Base-by-base conservation (phyloP, 2,329 filamentous ascomycete genomes). In the Parastagonospora avenae region DNA sequence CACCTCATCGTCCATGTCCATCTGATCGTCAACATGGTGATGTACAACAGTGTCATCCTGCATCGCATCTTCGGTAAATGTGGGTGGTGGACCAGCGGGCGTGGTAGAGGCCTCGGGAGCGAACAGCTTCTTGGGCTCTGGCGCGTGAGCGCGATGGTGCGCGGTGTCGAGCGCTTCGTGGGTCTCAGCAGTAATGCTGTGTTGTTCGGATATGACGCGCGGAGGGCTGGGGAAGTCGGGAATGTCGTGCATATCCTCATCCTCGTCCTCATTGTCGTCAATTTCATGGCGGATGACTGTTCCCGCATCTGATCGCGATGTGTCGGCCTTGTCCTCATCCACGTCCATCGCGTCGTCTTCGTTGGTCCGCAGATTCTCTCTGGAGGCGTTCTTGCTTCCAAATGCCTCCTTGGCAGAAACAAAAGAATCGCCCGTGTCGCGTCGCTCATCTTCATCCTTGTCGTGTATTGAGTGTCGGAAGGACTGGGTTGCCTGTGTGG, bases 1-100 rank as follows among this genome's bases (percentile, higher is more conserved):
- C 16, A 76, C 75, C 54, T 83, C 83, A 48, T 83, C 83, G 33
- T 83, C 81, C 40, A 70, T 61, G 12, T 76, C 74, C 62, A 76
- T 74, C 11, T 75, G 68, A 24, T 76, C 71, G 16, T 74, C 70
- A 8, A 68, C 55, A 16, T 72, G 60, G 44, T 70, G 66, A 47
- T 68, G 67, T 24, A 65, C 57, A 15, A 70, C 55, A 2, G 63
- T 69, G 29, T 69, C 69, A 39, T 71, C 63, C 16, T 68, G 59
- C 36, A 37, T 35, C 24, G 45, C 42, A 8, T 48, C 57, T 35
- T 72, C 66, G 15, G 52, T 41, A 6, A 57, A 61, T 28, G 61
- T 54, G 15, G 63, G 59, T n/a, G 66, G 61, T 28, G 48, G 57
- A 15, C 62, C 61, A 9, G 52, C 52, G 12, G 65, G 62, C 28